These are phyloP conservation scores for Suillus cothurnatus DNA, from an alignment of 768 basidiomycete genomes.

Conservation along the genomic window DNA sequence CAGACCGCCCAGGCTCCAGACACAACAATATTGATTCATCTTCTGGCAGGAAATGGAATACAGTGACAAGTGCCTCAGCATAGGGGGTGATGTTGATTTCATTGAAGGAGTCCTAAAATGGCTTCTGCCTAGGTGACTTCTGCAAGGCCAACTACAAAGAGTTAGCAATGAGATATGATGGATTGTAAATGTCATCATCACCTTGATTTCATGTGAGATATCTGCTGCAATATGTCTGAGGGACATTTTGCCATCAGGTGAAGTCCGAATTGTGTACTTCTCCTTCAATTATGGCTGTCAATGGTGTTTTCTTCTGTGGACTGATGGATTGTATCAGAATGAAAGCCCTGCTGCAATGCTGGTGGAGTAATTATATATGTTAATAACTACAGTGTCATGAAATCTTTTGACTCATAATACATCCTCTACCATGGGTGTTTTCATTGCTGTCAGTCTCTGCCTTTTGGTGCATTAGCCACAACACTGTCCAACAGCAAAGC, in stretches of 20 bases:
- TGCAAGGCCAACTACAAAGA: constrained; percentile 14
- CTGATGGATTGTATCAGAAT: too few relatives aligned
- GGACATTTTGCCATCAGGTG: constrained; percentile 59
- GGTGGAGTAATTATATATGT: too few relatives aligned
- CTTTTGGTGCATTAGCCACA: too few relatives aligned
- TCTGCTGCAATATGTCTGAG: constrained; percentile 69
- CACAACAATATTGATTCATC: constrained; percentile 66
- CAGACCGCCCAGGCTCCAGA: constrained; percentile 75
- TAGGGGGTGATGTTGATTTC: constrained; percentile 77
- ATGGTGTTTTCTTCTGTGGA: too few relatives aligned
- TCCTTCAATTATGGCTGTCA: too few relatives aligned
- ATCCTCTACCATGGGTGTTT: too few relatives aligned
- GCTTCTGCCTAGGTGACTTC: constrained; percentile 44
- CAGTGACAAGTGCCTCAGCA: constrained; percentile 69
- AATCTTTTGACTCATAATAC: too few relatives aligned
- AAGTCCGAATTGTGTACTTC: too few relatives aligned
- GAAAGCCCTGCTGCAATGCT: too few relatives aligned
- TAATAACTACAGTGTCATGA: too few relatives aligned
- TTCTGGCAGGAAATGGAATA: constrained; percentile 70
- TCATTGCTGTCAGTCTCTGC: too few relatives aligned
- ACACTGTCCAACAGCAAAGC: too few relatives aligned
- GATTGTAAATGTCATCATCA: constrained; percentile 21
- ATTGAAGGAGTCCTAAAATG: constrained; percentile 74
- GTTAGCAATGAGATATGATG: constrained; percentile 23
- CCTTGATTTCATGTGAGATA: constrained; percentile 81